Percentiles rank a stretch among this genome's conserved stretches.
These are phyloP conservation scores for Rubus idaeus DNA, from an alignment of 306 rosid species.

Conservation along the genomic window DNA sequence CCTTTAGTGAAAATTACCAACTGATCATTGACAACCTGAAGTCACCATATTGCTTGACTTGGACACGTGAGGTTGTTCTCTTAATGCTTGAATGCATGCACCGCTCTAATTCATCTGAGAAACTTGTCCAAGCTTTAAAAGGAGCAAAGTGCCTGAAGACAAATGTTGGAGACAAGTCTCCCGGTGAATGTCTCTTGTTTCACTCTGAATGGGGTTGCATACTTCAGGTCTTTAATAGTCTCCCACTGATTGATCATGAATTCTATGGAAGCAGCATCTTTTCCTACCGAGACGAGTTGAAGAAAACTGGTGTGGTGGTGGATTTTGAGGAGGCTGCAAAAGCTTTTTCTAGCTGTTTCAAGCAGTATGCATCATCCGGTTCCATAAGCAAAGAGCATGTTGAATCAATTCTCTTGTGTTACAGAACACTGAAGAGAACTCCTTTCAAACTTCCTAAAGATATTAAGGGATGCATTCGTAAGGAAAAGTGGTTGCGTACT, in stretches of 20 bases:
- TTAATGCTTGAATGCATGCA: conserved; percentile 43
- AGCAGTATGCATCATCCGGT: conserved; percentile 27
- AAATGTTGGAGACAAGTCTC: conserved; percentile 46
- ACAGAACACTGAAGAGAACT: conserved; percentile 31
- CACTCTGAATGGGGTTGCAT: conserved; percentile 63
- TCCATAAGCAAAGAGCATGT: conserved; percentile 42
- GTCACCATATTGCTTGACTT: conserved; percentile 36
- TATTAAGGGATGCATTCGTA: conserved; percentile 22
- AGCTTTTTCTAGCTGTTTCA: conserved; percentile 38
- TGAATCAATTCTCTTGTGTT: conserved; percentile 49
- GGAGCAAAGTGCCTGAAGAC: conserved; percentile 54
- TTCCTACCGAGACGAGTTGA: conserved; percentile 37
- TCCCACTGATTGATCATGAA: conserved; percentile 48
- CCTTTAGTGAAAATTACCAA: conserved; percentile 31
- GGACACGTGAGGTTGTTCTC: conserved; percentile 47
- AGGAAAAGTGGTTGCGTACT: conserved; percentile 58
- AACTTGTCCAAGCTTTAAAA: conserved; percentile 30
- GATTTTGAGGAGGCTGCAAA: conserved; percentile 53
- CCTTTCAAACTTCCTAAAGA: conserved; percentile 25
- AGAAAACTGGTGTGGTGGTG: conserved; percentile 46
- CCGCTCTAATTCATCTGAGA: not conserved
- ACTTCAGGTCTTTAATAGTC: conserved; percentile 46
- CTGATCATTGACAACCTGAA: conserved; percentile 50
- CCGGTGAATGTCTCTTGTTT: conserved; percentile 50
- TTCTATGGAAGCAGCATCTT: conserved; percentile 42